Conservation (phyloP, 805 yeast species). For the Candida coquimbonensis region DNA sequence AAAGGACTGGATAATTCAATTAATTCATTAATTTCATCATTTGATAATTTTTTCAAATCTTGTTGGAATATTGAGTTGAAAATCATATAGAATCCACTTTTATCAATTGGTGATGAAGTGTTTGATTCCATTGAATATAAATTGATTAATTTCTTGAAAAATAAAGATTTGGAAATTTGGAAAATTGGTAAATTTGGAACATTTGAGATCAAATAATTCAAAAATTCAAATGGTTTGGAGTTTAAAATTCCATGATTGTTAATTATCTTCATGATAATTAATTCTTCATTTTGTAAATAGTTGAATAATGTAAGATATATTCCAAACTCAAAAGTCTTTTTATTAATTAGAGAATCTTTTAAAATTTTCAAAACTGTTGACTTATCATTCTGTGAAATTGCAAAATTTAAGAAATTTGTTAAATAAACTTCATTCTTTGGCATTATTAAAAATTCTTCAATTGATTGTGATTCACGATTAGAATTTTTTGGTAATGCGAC, state of each 20-base stretch:
- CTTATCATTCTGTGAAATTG: constrained; percentile 18
- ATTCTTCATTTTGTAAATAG: constrained; percentile 26
- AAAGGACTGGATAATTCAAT: constrained; percentile 28
- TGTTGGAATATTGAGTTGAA: constrained; percentile 24
- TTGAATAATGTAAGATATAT: constrained; percentile 29
- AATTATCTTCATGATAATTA: constrained; percentile 24
- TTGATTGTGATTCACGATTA: background rate
- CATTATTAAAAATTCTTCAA: constrained; percentile 10
- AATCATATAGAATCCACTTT: constrained; percentile 27
- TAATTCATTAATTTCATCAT: constrained; percentile 18
- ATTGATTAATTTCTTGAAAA: constrained; percentile 23
- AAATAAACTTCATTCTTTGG: constrained; percentile 15
- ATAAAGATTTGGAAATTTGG: constrained; percentile 22
- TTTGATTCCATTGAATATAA: constrained; percentile 12
- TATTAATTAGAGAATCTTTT: constrained; percentile 32
- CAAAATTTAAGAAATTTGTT: constrained; percentile 12
- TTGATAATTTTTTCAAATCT: constrained; percentile 3
- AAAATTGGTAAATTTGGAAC: constrained; percentile 19
- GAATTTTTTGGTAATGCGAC: constrained; percentile 25
- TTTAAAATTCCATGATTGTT: constrained; percentile 26
- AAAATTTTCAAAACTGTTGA: constrained; percentile 29
- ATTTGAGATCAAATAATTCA: constrained; percentile 16
- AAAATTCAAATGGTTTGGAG: constrained; percentile 23
- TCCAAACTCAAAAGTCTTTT: constrained; percentile 24
- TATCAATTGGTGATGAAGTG: constrained; percentile 10